These are phyloP conservation scores for Sarocladium brachiariae DNA, from an alignment of 2,329 filamentous ascomycete genomes.

Conservation along the genomic window DNA sequence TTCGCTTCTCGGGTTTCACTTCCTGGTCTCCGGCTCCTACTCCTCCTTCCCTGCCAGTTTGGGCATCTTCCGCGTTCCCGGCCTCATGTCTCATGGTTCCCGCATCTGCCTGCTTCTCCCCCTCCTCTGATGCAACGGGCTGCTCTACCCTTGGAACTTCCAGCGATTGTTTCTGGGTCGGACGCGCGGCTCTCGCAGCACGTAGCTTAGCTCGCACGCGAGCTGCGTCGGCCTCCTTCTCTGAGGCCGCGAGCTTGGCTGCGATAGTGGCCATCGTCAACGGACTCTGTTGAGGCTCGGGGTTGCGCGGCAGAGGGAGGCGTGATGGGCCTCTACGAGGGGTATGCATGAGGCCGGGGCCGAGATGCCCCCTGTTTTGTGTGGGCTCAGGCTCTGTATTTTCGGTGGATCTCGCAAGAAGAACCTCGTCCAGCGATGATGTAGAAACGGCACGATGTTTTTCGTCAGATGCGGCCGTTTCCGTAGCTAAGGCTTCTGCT, in stretches of 20 bases:
- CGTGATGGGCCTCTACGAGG: conserved; percentile 8
- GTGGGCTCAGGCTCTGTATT: conserved; percentile 14
- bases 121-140: conserved; percentile 8
- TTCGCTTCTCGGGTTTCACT: conserved; percentile 39
- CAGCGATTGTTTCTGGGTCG: conserved; percentile 23
- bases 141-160: conserved; percentile 11
- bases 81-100: conserved; percentile 30
- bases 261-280: conserved; percentile 56
- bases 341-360: conserved; percentile 8
- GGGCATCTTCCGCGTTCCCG: conserved; percentile 20
- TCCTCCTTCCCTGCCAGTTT: conserved; percentile 27
- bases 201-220: conserved; percentile 56
- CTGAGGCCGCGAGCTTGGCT: conserved; percentile 57
- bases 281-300: conserved; percentile 45
- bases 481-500: background rate
- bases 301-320: conserved; percentile 24
- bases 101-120: conserved; percentile 17
- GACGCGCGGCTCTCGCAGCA: conserved; percentile 38
- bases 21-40: conserved; percentile 16
- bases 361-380: background rate
- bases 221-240: conserved; percentile 57
- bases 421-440: conserved; percentile 27
- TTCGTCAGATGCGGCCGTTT: background rate
- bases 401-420: conserved; percentile 19
- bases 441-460: conserved; percentile 20